Evolutionary conservation across 2,329 filamentous ascomycete species (phyloP).

Genomic region (Lachnellula arida): DNA sequence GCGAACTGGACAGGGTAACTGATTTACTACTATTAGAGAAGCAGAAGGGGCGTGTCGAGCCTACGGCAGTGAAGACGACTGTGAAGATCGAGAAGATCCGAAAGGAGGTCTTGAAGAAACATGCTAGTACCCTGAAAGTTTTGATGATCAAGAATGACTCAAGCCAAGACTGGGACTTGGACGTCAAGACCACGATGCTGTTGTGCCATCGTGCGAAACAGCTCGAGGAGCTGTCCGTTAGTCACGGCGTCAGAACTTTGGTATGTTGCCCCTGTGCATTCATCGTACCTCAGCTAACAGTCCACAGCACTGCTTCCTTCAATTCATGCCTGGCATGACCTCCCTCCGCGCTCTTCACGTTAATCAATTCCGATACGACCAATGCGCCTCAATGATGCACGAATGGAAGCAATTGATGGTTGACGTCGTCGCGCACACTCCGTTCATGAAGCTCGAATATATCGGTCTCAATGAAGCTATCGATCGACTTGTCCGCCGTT

Average conservation of each 20-base stretch:
- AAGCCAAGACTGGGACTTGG: conserved; percentile 51
- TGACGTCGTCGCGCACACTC: conserved; percentile 53
- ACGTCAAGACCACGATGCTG: conserved; percentile 50
- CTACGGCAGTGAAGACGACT: conserved; percentile 46
- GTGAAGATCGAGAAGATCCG: conserved; percentile 55
- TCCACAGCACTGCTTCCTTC: conserved; percentile 52
- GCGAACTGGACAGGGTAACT: conserved; percentile 48
- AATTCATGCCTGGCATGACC: conserved; percentile 43
- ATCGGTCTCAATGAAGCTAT: conserved; percentile 49
- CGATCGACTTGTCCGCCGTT: conserved; percentile 41
- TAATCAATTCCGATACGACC: conserved; percentile 49
- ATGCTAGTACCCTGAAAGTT: conserved; percentile 48
- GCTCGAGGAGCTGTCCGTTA: conserved; percentile 52
- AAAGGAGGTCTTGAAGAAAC: conserved; percentile 51
- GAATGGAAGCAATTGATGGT: conserved; percentile 56
- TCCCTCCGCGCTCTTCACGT: conserved; percentile 53
- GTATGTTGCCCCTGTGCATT: conserved; percentile 38
- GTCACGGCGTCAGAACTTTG: conserved; percentile 49
- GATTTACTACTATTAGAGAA: conserved; percentile 57
- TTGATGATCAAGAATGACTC: conserved; percentile 57
- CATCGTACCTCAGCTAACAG: neutral
- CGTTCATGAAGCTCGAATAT: conserved; percentile 53
- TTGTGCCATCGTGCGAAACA: conserved; percentile 45
- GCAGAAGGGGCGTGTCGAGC: conserved; percentile 47
- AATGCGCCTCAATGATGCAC: conserved; percentile 50